Base-by-base conservation (phyloP, 2,329 filamentous ascomycete genomes). In the Aspergillus costaricaensis region DNA sequence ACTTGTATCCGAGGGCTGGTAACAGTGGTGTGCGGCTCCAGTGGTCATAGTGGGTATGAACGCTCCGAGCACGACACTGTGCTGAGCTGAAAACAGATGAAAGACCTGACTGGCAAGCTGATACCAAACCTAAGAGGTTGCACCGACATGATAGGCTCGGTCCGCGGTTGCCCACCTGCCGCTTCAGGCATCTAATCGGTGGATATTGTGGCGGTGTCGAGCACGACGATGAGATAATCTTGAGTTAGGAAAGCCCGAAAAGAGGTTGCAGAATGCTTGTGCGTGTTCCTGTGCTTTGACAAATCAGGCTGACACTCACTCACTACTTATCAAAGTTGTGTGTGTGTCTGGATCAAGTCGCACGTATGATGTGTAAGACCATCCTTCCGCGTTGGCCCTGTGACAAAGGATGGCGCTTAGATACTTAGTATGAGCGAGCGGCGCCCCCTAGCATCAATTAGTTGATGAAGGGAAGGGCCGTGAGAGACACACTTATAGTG, bases 401-500 rank as follows among this genome's bases (percentile, higher is more conserved):
- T 17, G 19, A 44, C 41, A 44, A 44, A 44, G 27, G 41, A 44
- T 14, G 19, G 14, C 19, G 41, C 19, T 21, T 44, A 19, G 12
- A 23, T 36, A 36, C 10, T 36, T 36, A 36, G 32, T 36, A 36
- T 36, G 32, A 36, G 32, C 32, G 32, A 36, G 32, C 32, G 32
- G n/a, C 21, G 41, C 19, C 41, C 19, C 41, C 41, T 44, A 23
- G 41, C 41, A 15, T 44, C 41, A 44, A 7, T 19, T 44, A 21
- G 41, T 44, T 21, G 14, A 44, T 44, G 19, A 44, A 23, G n/a
- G 21, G 19, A 36, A 56, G 62, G 62, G 59, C 63, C 61, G 62
- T 61, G 58, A 56, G 60, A 63, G 48, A 55, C 51, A 55, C 51
- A 52, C 43, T 43, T 49, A 47, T 48, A 48, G 64, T 66, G 68